Evolutionary conservation across 345 rosid genomes (phyloP), one percentile per base, ranked within the genome.

Genomic region (Noccaea bulbosa): DNA sequence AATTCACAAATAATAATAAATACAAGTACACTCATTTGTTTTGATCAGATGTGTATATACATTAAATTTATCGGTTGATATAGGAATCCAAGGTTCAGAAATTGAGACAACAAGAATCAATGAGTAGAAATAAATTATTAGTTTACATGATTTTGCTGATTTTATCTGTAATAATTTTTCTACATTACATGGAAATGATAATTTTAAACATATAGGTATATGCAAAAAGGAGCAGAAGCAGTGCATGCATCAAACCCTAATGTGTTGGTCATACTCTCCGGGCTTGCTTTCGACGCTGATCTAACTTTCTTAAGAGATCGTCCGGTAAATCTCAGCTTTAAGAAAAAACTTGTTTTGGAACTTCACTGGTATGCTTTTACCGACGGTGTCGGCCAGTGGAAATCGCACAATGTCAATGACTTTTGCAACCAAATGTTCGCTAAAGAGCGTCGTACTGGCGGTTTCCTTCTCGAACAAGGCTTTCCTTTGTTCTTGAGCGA

Each of bases 151-250:
- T 61, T 61, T 61, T 30, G 8, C 43, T 60, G 67, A 61, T 70
- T 48, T 2, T 27, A 52, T 9, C 55, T n/a, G 9, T 5, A n/a
- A 50, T 4, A 47, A 22, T 10, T 1, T 40, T 7, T 32, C 57
- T 47, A 37, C 14, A 46, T 47, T 8, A 57, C n/a, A 38, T 39
- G 34, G 44, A 20, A 50, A 52, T 51, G 24, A 33, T 71, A 20
- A 8, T 9, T 2, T 40, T n/a, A 12, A 9, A 52, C 47, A 37
- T 44, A 27, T 35, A 91, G 90, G 75, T 85, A 92, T 80, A 61
- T 88, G 98, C 85, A 85, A 67, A 73, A 69, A 71, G 96, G 96
- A 70, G 97, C 96, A n/a, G 97, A 91, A 72, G 91, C 92, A 15
- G 96, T 93, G 70, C 94, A 93, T 73, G 65, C 85, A 32, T 88